Percentiles rank a stretch among this genome's conserved stretches.
phyloP scores from a whole-genome alignment of 2,329 filamentous ascomycete genomes.

The Colletotrichum agaves region DNA sequence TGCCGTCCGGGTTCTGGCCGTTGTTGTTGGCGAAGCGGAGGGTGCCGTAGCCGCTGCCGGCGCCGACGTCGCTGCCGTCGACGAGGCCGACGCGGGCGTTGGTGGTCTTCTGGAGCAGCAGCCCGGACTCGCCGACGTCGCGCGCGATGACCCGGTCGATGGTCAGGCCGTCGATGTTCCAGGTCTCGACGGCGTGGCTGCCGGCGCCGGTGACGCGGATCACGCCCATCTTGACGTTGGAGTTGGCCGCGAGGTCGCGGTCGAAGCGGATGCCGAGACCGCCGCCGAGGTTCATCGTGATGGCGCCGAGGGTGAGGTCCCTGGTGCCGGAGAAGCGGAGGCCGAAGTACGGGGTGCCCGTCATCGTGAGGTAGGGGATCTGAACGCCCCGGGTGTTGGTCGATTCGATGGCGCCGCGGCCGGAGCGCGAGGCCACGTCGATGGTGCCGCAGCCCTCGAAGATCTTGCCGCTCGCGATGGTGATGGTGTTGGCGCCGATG shows the following conservation, averaged over 20 bases:
- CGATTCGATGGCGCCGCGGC: conserved; percentile 65
- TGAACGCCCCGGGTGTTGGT: conserved; percentile 58
- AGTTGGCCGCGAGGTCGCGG: conserved; percentile 62
- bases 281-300: conserved; percentile 64
- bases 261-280: conserved; percentile 69
- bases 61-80: conserved; percentile 64
- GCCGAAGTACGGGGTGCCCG: conserved; percentile 67
- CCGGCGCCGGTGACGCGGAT: conserved; percentile 63
- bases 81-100: conserved; percentile 65
- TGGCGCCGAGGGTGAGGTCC: conserved; percentile 59
- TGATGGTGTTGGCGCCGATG: conserved; percentile 64
- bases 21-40: conserved; percentile 68
- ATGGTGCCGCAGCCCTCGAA: conserved; percentile 70
- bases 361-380: conserved; percentile 68
- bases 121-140: conserved; percentile 65
- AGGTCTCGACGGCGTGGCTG: conserved; percentile 68
- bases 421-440: conserved; percentile 53
- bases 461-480: conserved; percentile 62
- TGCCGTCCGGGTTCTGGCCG: conserved; percentile 58
- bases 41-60: conserved; percentile 65
- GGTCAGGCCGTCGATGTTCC: conserved; percentile 66
- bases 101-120: conserved; percentile 64
- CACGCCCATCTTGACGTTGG: conserved; percentile 63
- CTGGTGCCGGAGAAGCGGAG: conserved; percentile 64
- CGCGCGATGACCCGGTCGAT: conserved; percentile 64